Evolutionary conservation across 805 yeast species (phyloP), one percentile per base, ranked within the genome.

Genomic region (Saccharomycopsis fodiens): DNA sequence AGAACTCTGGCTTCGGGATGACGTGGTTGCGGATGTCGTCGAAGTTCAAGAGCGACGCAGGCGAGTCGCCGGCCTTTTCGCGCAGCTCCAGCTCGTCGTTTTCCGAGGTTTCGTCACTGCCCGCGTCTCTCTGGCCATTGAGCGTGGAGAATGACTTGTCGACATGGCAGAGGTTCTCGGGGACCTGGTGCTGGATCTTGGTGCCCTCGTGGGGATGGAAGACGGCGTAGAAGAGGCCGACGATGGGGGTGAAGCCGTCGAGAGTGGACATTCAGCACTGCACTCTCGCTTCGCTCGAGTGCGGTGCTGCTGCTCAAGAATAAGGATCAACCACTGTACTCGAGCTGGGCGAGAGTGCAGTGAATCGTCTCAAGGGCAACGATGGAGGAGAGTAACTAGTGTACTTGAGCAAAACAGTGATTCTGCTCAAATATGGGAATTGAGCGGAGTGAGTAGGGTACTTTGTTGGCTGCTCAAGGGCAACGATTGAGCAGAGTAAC

Each of bases 151-250:
- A 29, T 29, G 32, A 12, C 32, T 12, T 34, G 20, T 41, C 42
- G 6, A 38, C 39, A 19, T 39, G 37, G n/a, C 48, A 39, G 10
- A 47, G n/a, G n/a, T 40, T 22, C 16, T 48, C 52, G 1, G 98
- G 98, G 0, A 87, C 94, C 60, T 93, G 96, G 56, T 84, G 85
- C 3, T 85, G 74, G 4, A 91, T 89, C 63, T 88, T 87, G 0
- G 97, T 82, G 1, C 98, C 98, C 57, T 88, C 95, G 0, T 93
- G 85, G 0, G 97, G 97, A 57, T 93, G 97, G 63, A 93, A 93
- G 0, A 85, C 86, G 0, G 96, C 79, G 61, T 86, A 93, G 61
- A 93, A 89, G 38, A 88, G 69, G 1, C 96, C 93, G 47, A 77
- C 71, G 15, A 93, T 87, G n/a, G 95, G 95, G 4, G 82, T 83